Conservation (phyloP, 495 filamentous ascomycete genomes). For the Pyrenopolyporus hunteri region DNA sequence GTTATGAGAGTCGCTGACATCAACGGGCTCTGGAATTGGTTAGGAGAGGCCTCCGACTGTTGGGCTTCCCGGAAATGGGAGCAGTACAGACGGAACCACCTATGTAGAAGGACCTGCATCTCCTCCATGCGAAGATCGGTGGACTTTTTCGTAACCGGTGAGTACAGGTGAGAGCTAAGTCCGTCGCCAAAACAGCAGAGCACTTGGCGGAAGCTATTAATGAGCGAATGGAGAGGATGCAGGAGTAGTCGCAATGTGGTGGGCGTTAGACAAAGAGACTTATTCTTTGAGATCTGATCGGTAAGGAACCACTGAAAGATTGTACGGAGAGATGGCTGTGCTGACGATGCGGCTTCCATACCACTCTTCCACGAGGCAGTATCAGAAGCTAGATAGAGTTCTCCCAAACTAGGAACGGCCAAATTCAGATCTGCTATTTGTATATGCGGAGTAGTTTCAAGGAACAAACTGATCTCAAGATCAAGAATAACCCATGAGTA, state of each 20-base stretch:
- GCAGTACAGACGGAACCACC: conserved; percentile 9
- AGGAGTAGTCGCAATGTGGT: conserved; percentile 5
- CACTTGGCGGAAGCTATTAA: conserved; percentile 12
- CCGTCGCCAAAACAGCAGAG: conserved; percentile 13
- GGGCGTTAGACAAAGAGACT: conserved; percentile 1
- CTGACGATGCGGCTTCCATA: neutral
- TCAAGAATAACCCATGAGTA: conserved; percentile 18
- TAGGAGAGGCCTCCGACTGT: neutral
- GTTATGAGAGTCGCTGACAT: conserved; percentile 11
- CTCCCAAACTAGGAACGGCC: conserved; percentile 4
- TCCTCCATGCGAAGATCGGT: conserved; percentile 16
- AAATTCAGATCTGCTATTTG: conserved; percentile 11
- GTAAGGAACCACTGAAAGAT: conserved; percentile 18
- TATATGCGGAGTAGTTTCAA: conserved; percentile 9
- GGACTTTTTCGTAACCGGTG: conserved; percentile 12
- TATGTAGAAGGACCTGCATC: conserved; percentile 6
- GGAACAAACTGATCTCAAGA: conserved; percentile 14
- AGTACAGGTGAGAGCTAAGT: conserved; percentile 6
- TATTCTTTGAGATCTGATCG: conserved; percentile 1
- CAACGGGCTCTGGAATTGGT: neutral
- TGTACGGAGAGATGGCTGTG: conserved; percentile 12
- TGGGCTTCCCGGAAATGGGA: neutral
- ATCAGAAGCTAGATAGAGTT: conserved; percentile 10
- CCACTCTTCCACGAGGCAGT: conserved; percentile 4
- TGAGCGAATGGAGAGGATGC: conserved; percentile 8